Percentiles rank a stretch among this genome's conserved stretches.
Conservation (phyloP, 352 stramenopile species). For the Paralagenidium karlingii region DNA sequence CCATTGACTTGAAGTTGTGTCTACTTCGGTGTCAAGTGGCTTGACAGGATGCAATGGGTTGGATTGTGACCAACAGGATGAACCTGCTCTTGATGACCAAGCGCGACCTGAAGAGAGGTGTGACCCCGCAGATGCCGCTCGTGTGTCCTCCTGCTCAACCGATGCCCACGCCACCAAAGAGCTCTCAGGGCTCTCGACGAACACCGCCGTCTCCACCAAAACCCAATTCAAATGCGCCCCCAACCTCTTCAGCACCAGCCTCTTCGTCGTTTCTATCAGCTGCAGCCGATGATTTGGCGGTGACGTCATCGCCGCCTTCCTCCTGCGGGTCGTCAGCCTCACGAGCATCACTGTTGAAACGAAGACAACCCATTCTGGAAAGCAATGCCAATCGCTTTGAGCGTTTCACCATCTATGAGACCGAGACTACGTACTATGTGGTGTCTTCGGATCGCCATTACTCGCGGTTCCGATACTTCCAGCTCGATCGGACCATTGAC, state of each 20-base stretch:
- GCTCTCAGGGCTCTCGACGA: background rate
- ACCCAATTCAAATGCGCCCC: constrained; percentile 12
- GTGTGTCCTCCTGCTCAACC: constrained; percentile 25
- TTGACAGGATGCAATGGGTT: background rate
- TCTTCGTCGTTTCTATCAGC: too few species aligned
- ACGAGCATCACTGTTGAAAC: constrained; percentile 11
- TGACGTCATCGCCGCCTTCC: constrained; percentile 9
- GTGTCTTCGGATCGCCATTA: constrained; percentile 82
- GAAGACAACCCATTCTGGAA: constrained; percentile 51
- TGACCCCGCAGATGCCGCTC: constrained; percentile 44
- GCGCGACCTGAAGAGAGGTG: constrained; percentile 46
- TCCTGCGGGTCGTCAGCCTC: constrained; percentile 17
- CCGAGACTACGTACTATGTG: constrained; percentile 42
- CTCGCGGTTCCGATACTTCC: constrained; percentile 59
- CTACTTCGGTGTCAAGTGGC: background rate
- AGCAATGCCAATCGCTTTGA: constrained; percentile 59
- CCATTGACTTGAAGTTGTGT: background rate
- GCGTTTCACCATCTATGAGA: constrained; percentile 80
- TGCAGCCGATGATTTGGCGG: too few species aligned
- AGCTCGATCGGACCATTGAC: constrained; percentile 56
- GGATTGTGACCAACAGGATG: constrained; percentile 30
- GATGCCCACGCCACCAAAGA: background rate
- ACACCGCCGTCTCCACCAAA: background rate
- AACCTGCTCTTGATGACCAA: constrained; percentile 70
- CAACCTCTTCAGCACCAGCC: constrained; percentile 7